Evolutionary conservation across 139 green algal genomes (phyloP).

Genomic region (Chlorella sorokiniana): DNA sequence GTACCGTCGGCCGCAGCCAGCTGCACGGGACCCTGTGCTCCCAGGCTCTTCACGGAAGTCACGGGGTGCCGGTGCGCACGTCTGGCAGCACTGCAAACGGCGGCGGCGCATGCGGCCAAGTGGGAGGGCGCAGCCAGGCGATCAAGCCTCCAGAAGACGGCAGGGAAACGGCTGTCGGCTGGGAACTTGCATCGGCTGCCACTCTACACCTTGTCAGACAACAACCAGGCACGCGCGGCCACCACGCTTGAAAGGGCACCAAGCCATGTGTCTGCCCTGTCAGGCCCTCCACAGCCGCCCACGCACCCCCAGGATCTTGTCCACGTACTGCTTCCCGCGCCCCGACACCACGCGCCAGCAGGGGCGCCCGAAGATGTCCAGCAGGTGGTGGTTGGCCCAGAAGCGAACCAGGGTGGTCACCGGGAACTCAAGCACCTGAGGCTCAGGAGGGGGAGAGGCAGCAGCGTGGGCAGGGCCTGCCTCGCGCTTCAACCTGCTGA

Average conservation of each 20-base stretch:
- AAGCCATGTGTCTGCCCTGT: no score
- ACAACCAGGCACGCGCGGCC: no score
- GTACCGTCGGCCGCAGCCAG: neutral
- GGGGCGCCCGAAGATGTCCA: constrained; percentile 86
- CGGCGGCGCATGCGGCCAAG: neutral
- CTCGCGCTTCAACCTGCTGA: no score
- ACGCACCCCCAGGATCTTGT: constrained; percentile 64
- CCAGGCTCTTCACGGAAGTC: constrained; percentile 37
- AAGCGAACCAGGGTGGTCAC: constrained; percentile 89
- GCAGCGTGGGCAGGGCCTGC: neutral
- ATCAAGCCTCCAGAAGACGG: no score
- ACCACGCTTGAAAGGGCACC: no score
- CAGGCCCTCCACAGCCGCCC: neutral
- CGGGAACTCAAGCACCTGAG: constrained; percentile 84
- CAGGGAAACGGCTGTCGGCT: no score
- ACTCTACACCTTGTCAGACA: no score
- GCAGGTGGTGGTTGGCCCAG: constrained; percentile 97
- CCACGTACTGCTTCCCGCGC: constrained; percentile 79
- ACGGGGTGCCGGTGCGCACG: constrained; percentile 63
- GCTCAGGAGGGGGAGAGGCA: neutral
- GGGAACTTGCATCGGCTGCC: no score
- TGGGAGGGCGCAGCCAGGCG: neutral
- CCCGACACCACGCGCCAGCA: constrained; percentile 90
- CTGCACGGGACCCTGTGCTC: neutral
- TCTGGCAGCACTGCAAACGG: constrained; percentile 69